Evolutionary conservation across 2,329 filamentous ascomycete species (phyloP).

Genomic region (Alternaria tenuissima): DNA sequence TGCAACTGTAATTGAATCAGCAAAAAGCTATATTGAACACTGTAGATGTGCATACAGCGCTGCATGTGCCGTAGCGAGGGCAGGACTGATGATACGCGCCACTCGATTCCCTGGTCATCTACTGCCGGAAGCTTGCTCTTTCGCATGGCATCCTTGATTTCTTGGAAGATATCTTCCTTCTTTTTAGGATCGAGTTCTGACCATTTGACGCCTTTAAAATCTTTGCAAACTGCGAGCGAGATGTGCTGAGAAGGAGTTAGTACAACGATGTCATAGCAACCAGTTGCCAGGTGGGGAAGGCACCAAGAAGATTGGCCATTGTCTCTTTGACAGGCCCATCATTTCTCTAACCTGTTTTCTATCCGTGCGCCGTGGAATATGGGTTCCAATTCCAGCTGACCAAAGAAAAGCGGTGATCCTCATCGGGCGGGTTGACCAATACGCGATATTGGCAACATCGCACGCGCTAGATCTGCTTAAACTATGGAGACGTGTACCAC

Average conservation of each 20-base stretch:
- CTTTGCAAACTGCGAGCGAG: constrained; percentile 12
- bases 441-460: not conserved
- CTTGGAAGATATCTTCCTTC: not conserved
- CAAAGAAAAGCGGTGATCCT: constrained; percentile 6
- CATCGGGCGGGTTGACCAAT: constrained; percentile 2
- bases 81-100: constrained; percentile 11
- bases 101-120: constrained; percentile 10
- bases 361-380: constrained; percentile 3
- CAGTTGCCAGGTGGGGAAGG: not conserved
- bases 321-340: constrained; percentile 8
- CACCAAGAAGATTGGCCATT: constrained; percentile 14
- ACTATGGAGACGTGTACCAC: not conserved
- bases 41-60: constrained; percentile 2
- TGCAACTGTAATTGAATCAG: not conserved
- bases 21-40: not conserved
- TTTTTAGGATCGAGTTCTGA: not conserved
- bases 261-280: not conserved
- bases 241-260: constrained; percentile 7
- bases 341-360: not conserved
- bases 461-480: not conserved
- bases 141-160: not conserved
- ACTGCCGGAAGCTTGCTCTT: not conserved
- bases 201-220: not conserved
- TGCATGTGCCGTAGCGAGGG: constrained; percentile 7
- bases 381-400: not conserved